Evolutionary conservation across 345 rosid species (phyloP), one percentile per base, ranked within the genome.

Genomic region (Syzygium aromaticum): DNA sequence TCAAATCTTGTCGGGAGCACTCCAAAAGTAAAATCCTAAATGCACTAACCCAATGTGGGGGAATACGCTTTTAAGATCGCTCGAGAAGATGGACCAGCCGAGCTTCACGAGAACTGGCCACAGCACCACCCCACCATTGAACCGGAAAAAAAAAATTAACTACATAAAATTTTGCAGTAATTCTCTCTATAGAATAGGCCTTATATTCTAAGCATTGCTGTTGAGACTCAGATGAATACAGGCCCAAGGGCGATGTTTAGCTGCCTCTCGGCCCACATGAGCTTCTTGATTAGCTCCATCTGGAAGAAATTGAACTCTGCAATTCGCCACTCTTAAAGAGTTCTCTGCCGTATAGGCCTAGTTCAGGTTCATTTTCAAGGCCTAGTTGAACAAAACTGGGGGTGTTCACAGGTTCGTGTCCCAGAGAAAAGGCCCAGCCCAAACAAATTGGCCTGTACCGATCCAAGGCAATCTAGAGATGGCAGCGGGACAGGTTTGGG

Each of bases 31-130:
- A 38, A 73, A 33, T 38, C 2, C 2, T 0, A 0, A 73, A 73
- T 33, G 2, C 3, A 38, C 2, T 0, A 8, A 33, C 2, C 0
- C 1, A 0, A 38, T 38, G 0, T 10, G 0, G 0, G 1, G 0
- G 0, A 33, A 73, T 33, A 9, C 7, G 12, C 80, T 73, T 33
- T 73, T 9, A 73, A 73, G 27, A 73, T 73, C 7, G 0, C 46
- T 0, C 11, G 0, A 73, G 25, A 38, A 73, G 23, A 73, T 33
- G 49, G 80, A 5, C 49, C 8, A 10, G 27, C 22, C 2, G 7
- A 73, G 49, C 11, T 73, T 12, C 4, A 19, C 6, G 7, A 73
- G 14, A 73, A 7, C 73, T 61, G 28, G 14, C 17, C 17, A 0
- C 8, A n/a, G 49, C 80, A 17, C 80, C 14, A 73, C 23, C 46